These are phyloP conservation scores for Metschnikowia lunata DNA, from an alignment of 805 yeast species.

Conservation along the genomic window DNA sequence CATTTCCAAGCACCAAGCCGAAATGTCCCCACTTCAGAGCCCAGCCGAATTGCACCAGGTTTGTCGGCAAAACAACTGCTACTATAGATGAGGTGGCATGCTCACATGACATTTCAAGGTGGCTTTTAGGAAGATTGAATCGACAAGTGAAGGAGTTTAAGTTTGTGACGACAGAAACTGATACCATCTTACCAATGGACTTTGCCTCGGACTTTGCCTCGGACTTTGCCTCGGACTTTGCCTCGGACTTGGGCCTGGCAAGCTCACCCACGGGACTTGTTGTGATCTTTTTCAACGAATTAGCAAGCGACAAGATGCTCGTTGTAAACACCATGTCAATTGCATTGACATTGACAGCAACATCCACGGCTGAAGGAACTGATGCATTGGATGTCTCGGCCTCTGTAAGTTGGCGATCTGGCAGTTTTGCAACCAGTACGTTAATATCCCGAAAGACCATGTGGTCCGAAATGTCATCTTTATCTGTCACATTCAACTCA, in stretches of 20 bases:
- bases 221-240: not conserved
- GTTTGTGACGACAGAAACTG: constrained; percentile 1
- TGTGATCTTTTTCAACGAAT: not conserved
- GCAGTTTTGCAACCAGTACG: constrained; percentile 1
- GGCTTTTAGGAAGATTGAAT: constrained; percentile 4
- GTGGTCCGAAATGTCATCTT: not conserved
- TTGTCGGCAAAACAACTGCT: not conserved
- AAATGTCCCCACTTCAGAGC: constrained; percentile 5
- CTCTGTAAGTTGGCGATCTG: not conserved
- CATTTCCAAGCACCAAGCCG: constrained; percentile 2
- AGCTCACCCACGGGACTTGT: not conserved
- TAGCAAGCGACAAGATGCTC: constrained; percentile 1
- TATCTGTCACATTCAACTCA: constrained; percentile 1
- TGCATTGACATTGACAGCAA: constrained; percentile 7
- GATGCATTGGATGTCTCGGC: not conserved
- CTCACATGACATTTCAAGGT: constrained; percentile 3
- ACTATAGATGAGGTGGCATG: not conserved
- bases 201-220: not conserved
- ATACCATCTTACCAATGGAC: too few relatives aligned
- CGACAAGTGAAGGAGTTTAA: constrained; percentile 8
- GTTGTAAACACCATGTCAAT: constrained; percentile 6
- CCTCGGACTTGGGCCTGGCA: not conserved
- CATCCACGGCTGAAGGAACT: not conserved
- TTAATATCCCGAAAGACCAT: not conserved
- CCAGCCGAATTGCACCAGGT: not conserved